Evolutionary conservation across 306 rosid genomes (phyloP), one percentile per base, ranked within the genome.

Genomic region (Ormosia emarginata): DNA sequence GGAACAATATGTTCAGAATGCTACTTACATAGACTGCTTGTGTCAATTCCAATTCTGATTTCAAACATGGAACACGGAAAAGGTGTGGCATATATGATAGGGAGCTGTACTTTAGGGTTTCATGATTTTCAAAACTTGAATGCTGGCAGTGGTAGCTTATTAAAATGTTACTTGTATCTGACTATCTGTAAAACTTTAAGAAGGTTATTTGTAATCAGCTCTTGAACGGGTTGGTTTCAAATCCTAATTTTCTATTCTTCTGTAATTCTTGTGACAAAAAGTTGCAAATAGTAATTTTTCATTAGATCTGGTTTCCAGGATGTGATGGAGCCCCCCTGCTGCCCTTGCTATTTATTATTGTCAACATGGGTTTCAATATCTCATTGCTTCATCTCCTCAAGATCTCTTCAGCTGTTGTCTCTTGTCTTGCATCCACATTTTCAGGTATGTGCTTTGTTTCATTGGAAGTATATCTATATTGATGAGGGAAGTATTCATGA

Each of bases 351-450:
- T 86, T 83, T 17, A 77, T 86, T 58, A 71, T 83, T 29, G 90
- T 73, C 40, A 86, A 86, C 87, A 86, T 86, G n/a, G 87, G 90
- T 73, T 78, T 79, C 84, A 94, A 92, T 84, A 84, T 94, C 70
- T 89, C 98, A 39, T 78, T 94, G 90, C 92, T 92, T 73, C 94
- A 92, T 84, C 98, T 94, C 75, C 91, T 91, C 58, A 91, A 92
- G 89, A 92, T 94, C 82, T 94, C 97, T 62, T 94, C 98, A 4
- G 98, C 97, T 34, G 97, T 94, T 84, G 90, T 94, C 82, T 92
- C 97, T 79, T 86, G 87, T 78, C 97, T 94, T 50, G 97, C 98
- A 69, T 90, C 97, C 44, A 94, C 98, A 50, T 90, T 94, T 86
- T 90, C 96, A 84, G 98, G 98, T 94, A 87, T 56, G 79, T 53